Conservation (phyloP, 2,329 filamentous ascomycete species). For the Seiridium cupressi region DNA sequence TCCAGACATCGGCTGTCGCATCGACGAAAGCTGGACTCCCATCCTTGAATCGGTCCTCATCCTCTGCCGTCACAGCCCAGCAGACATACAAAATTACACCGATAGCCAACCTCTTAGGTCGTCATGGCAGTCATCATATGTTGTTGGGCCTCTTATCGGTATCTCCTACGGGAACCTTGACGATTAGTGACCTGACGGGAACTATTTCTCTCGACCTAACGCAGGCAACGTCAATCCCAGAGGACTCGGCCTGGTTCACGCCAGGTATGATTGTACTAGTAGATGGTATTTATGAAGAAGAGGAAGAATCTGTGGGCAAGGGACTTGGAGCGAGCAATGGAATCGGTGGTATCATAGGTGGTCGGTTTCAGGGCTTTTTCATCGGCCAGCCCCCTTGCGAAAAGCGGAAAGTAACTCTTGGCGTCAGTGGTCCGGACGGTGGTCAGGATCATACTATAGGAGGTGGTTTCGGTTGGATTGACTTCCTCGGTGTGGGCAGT, state of each 20-base stretch:
- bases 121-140: constrained; percentile 81
- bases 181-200: constrained; percentile 83
- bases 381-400: constrained; percentile 92
- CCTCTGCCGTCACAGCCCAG: constrained; percentile 48
- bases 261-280: constrained; percentile 95
- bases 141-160: constrained; percentile 80
- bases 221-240: constrained; percentile 77
- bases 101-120: constrained; percentile 72
- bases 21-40: constrained; percentile 48
- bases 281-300: constrained; percentile 95
- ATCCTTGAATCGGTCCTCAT: constrained; percentile 57
- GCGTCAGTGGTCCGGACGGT: constrained; percentile 61
- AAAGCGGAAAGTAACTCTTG: constrained; percentile 74
- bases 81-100: constrained; percentile 86
- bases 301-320: constrained; percentile 69
- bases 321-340: constrained; percentile 75
- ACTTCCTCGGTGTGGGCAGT: constrained; percentile 89
- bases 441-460: constrained; percentile 62
- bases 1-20: constrained; percentile 78
- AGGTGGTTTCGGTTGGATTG: constrained; percentile 93
- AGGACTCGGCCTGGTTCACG: constrained; percentile 86
- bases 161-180: constrained; percentile 77
- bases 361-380: constrained; percentile 85
- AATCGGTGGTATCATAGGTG: constrained; percentile 87
- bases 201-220: constrained; percentile 82